phyloP scores from a whole-genome alignment of 768 basidiomycete species.

The Serendipita sp. region DNA sequence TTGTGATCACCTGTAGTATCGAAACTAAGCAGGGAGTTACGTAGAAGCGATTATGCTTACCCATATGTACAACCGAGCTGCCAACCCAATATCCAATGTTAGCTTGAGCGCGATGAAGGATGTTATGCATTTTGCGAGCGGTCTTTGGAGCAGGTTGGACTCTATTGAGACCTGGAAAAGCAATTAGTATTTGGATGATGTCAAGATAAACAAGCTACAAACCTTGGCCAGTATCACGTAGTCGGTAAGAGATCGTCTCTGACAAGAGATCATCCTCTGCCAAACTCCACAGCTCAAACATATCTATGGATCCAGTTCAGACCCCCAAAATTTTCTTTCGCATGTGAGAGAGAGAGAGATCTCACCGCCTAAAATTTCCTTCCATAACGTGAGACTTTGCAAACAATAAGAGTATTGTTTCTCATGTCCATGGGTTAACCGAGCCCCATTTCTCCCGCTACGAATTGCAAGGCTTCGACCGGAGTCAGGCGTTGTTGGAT shows the following conservation, averaged over 20 bases:
- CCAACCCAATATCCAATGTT: conserved; percentile 75
- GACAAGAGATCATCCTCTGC: conserved; percentile 71
- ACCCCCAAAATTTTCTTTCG: no score
- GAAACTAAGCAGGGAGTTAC: background rate
- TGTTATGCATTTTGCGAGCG: conserved; percentile 77
- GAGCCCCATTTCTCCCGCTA: conserved; percentile 62
- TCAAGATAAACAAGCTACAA: background rate
- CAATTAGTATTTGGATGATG: background rate
- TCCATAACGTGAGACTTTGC: conserved; percentile 76
- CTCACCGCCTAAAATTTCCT: conserved; percentile 68
- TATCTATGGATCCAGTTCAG: conserved; percentile 30
- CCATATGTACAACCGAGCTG: conserved; percentile 78
- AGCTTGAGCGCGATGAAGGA: conserved; percentile 66
- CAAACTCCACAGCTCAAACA: conserved; percentile 75
- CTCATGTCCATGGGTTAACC: conserved; percentile 67
- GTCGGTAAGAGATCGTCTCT: conserved; percentile 53
- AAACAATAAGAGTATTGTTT: conserved; percentile 76
- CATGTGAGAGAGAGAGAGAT: background rate
- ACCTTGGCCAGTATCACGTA: conserved; percentile 82
- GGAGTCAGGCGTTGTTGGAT: conserved; percentile 52
- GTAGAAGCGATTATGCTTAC: conserved; percentile 14
- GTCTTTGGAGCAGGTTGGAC: conserved; percentile 79
- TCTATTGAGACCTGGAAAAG: conserved; percentile 40
- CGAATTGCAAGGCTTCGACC: conserved; percentile 61
- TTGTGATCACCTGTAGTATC: conserved; percentile 39